Conservation (phyloP, 2,329 filamentous ascomycete genomes). For the Fusarium mexicanum region DNA sequence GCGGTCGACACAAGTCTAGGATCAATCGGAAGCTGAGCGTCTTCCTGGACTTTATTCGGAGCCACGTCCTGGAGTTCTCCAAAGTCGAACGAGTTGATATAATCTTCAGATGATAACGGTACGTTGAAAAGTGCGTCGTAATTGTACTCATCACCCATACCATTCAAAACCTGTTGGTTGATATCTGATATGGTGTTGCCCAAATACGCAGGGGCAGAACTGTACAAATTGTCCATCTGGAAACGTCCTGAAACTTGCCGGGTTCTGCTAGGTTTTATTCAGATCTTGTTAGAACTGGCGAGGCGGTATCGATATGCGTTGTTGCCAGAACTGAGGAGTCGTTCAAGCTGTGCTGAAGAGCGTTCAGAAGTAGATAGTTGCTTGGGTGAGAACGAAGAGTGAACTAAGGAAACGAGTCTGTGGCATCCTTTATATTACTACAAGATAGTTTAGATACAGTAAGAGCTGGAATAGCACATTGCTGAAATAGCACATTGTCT, state of each 20-base stretch:
- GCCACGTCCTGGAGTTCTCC: neutral
- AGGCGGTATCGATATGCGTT: neutral
- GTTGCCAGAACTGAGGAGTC: neutral
- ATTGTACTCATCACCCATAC: neutral
- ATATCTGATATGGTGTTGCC: neutral
- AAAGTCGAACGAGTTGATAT: neutral
- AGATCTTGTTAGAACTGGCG: neutral
- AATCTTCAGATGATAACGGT: neutral
- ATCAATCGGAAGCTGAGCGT: neutral
- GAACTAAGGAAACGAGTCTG: neutral
- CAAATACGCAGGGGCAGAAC: neutral
- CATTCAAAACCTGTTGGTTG: neutral
- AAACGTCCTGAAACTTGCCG: neutral
- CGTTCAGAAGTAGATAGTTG: neutral
- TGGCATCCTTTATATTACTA: slow-evolving; percentile 22
- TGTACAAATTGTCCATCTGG: neutral
- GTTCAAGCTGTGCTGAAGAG: neutral
- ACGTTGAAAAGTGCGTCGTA: neutral
- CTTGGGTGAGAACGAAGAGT: neutral
- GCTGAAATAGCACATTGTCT: slow-evolving; percentile 12
- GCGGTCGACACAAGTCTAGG: neutral
- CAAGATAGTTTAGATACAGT: neutral
- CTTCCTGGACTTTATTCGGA: neutral
- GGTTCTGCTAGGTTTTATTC: neutral
- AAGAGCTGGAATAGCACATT: slow-evolving; percentile 3